phyloP scores from a whole-genome alignment of 2,329 filamentous ascomycete genomes.

The Aspergillus flavus region DNA sequence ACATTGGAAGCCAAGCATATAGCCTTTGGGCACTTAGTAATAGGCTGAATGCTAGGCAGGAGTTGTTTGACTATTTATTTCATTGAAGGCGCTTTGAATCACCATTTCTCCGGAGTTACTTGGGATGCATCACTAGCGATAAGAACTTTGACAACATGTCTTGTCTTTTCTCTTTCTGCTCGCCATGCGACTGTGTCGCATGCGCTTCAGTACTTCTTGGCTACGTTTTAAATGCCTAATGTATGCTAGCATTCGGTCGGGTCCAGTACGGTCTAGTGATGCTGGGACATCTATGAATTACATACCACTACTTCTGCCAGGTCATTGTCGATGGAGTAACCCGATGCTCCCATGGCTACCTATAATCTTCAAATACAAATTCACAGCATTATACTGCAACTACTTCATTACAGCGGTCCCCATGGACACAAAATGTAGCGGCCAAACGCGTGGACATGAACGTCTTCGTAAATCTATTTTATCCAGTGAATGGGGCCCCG shows the following conservation, averaged over 20 bases:
- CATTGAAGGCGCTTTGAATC: slow-evolving; percentile 1
- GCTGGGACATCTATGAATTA: not conserved
- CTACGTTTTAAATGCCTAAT: too few species aligned
- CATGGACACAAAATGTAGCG: not conserved
- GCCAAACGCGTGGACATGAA: not conserved
- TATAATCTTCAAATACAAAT: not conserved
- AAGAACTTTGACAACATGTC: not conserved
- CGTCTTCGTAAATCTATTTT: not conserved
- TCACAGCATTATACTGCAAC: not conserved
- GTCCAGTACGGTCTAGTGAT: not conserved
- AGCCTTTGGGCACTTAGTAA: not conserved
- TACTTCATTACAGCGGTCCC: not conserved
- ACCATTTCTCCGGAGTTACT: slow-evolving; percentile 5
- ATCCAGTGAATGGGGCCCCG: not conserved
- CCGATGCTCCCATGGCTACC: not conserved
- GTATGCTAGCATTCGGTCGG: not conserved
- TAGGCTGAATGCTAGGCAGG: too few species aligned
- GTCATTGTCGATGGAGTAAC: not conserved
- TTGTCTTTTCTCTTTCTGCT: not conserved
- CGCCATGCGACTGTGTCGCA: not conserved
- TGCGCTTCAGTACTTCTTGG: not conserved
- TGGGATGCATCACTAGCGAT: slow-evolving; percentile 8
- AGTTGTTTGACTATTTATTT: not conserved
- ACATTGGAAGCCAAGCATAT: not conserved
- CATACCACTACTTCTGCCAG: not conserved